A percentile compares a stretch with the other conserved stretches of the same genome.
Evolutionary conservation across 495 filamentous ascomycete genomes (phyloP).

Genomic region (Eremomyces bilateralis): DNA sequence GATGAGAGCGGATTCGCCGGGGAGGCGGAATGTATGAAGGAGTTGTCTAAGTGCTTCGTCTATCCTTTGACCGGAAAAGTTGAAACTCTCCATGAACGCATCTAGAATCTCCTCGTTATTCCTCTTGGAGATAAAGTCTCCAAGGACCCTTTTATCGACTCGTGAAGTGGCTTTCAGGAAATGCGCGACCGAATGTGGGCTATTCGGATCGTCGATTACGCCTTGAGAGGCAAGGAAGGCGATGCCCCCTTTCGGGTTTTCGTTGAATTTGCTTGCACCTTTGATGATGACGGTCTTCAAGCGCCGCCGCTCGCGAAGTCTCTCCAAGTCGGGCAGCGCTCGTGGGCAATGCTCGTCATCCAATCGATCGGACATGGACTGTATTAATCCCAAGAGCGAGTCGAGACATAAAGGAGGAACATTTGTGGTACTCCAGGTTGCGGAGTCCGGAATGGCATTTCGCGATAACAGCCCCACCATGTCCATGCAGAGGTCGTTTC

Average conservation of each 20-base stretch:
- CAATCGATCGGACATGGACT: conserved; percentile 72
- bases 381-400: conserved; percentile 71
- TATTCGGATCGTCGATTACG: conserved; percentile 53
- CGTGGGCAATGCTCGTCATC: conserved; percentile 42
- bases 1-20: conserved; percentile 81
- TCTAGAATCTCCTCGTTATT: conserved; percentile 59
- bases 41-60: conserved; percentile 79
- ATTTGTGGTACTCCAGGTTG: conserved; percentile 97
- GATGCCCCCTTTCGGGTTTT: conserved; percentile 75
- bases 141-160: conserved; percentile 73
- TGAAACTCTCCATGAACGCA: conserved; percentile 65
- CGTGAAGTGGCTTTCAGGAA: conserved; percentile 74
- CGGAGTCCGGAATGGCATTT: conserved; percentile 91
- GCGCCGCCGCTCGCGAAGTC: conserved; percentile 43
- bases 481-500: conserved; percentile 83
- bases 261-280: conserved; percentile 84
- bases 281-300: conserved; percentile 76
- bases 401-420: conserved; percentile 91
- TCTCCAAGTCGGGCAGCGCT: conserved; percentile 41
- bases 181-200: conserved; percentile 49
- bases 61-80: conserved; percentile 67
- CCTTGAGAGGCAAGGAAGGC: conserved; percentile 65
- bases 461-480: conserved; percentile 80
- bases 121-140: conserved; percentile 81
- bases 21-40: conserved; percentile 79